phyloP scores from a whole-genome alignment of 164 flowering plant genomes.

The Aristolochia fimbriata region DNA sequence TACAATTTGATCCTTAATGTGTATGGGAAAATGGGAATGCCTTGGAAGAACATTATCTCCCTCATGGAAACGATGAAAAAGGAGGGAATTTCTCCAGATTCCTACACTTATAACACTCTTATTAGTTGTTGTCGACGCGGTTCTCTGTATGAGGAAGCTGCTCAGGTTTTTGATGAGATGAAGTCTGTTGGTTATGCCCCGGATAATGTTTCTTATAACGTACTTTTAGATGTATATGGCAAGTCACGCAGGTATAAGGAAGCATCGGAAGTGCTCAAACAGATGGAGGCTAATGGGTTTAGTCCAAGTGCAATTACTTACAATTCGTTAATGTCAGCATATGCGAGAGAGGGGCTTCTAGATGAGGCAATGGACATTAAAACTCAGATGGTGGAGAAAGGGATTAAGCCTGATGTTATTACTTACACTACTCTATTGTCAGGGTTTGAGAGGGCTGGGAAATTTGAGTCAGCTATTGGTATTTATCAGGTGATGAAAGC shows the following conservation, averaged over 20 bases:
- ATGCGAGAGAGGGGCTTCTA: constrained; percentile 67
- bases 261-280: constrained; percentile 61
- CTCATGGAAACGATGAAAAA: constrained; percentile 66
- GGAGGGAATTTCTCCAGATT: constrained; percentile 58
- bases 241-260: constrained; percentile 69
- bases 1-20: constrained; percentile 82
- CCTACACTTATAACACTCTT: constrained; percentile 82
- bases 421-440: constrained; percentile 86
- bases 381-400: constrained; percentile 50
- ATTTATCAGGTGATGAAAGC: constrained; percentile 75
- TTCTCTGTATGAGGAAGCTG: constrained; percentile 75
- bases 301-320: constrained; percentile 71
- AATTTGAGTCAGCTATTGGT: constrained; percentile 66
- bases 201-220: constrained; percentile 89
- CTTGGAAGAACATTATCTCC: constrained; percentile 55
- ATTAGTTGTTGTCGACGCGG: constrained; percentile 81
- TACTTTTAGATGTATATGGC: constrained; percentile 84
- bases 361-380: constrained; percentile 74
- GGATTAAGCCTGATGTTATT: constrained; percentile 76
- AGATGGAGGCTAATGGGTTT: constrained; percentile 72
- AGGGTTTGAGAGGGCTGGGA: constrained; percentile 85
- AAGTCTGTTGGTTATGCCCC: constrained; percentile 57
- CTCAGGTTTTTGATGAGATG: constrained; percentile 63
- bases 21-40: constrained; percentile 92
- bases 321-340: constrained; percentile 79